Percentiles rank a stretch among this genome's conserved stretches.
Conservation (phyloP, 345 rosid species). For the Passiflora organensis region DNA sequence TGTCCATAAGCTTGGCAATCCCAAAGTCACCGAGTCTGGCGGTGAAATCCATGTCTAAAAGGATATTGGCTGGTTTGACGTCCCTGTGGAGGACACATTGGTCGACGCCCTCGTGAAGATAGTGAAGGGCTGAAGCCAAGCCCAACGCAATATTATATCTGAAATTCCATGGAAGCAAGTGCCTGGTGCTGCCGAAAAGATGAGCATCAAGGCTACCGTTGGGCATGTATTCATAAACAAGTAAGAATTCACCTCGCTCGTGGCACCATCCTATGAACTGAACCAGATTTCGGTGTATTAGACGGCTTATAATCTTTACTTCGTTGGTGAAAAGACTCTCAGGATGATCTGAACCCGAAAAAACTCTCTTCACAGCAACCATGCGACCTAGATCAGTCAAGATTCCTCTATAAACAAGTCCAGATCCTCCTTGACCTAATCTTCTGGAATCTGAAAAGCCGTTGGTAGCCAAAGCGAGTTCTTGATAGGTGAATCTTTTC, state of each 20-base stretch:
- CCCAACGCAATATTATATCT: not conserved
- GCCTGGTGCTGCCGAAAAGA: not conserved
- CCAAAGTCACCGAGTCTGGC: not conserved
- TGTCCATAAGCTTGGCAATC: not conserved
- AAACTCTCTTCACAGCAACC: not conserved
- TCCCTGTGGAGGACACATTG: not conserved
- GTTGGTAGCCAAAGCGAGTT: constrained; percentile 43
- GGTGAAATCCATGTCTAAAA: not conserved
- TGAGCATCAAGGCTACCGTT: not conserved
- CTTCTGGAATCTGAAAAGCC: constrained; percentile 42
- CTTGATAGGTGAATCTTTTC: constrained; percentile 38
- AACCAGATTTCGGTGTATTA: not conserved
- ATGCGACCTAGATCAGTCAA: not conserved
- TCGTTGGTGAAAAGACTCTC: not conserved
- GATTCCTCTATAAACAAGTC: constrained; percentile 35
- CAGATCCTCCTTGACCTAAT: constrained; percentile 58
- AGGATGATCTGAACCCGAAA: not conserved
- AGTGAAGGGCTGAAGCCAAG: not conserved
- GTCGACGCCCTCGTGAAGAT: not conserved
- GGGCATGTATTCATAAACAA: not conserved
- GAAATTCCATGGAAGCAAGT: not conserved
- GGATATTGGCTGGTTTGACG: not conserved
- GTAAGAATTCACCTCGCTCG: not conserved
- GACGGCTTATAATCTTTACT: not conserved
- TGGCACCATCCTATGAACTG: not conserved